These are phyloP conservation scores for Colletotrichum destructivum DNA, from an alignment of 2,329 filamentous ascomycete genomes.

Conservation along the genomic window DNA sequence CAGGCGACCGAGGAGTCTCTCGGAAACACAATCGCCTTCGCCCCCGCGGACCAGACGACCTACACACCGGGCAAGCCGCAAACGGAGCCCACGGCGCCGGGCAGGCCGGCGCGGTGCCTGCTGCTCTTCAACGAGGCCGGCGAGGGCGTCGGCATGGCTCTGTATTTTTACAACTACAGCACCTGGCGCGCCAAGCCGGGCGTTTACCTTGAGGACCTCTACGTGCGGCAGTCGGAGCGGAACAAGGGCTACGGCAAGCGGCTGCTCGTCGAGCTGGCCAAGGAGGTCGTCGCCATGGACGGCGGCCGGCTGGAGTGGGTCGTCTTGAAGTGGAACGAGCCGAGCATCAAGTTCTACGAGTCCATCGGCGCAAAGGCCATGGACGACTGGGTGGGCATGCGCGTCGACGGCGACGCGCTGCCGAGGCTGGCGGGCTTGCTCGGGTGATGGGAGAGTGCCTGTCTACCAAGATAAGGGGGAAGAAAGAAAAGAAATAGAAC, in stretches of 20 bases:
- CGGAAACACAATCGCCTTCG: conserved; percentile 83
- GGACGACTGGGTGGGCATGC: conserved; percentile 82
- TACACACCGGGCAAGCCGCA: conserved; percentile 52
- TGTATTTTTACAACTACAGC: conserved; percentile 97
- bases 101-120: conserved; percentile 81
- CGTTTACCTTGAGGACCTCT: conserved; percentile 96
- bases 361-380: conserved; percentile 76
- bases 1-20: conserved; percentile 85
- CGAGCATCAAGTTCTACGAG: conserved; percentile 89
- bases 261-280: conserved; percentile 83
- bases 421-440: conserved; percentile 69
- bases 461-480: not conserved
- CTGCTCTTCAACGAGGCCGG: conserved; percentile 70
- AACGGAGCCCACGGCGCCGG: conserved; percentile 68
- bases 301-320: conserved; percentile 90
- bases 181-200: conserved; percentile 92
- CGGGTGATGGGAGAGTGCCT: conserved; percentile 44
- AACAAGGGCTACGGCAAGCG: conserved; percentile 85
- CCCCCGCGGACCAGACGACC: conserved; percentile 62
- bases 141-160: conserved; percentile 79
- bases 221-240: conserved; percentile 79
- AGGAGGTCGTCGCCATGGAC: conserved; percentile 79
- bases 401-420: conserved; percentile 78
- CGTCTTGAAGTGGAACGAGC: conserved; percentile 94
- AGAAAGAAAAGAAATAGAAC: conserved; percentile 9